phyloP scores from a whole-genome alignment of 371 early-diverging fungal genomes.

The Sporodiniella umbellata region DNA sequence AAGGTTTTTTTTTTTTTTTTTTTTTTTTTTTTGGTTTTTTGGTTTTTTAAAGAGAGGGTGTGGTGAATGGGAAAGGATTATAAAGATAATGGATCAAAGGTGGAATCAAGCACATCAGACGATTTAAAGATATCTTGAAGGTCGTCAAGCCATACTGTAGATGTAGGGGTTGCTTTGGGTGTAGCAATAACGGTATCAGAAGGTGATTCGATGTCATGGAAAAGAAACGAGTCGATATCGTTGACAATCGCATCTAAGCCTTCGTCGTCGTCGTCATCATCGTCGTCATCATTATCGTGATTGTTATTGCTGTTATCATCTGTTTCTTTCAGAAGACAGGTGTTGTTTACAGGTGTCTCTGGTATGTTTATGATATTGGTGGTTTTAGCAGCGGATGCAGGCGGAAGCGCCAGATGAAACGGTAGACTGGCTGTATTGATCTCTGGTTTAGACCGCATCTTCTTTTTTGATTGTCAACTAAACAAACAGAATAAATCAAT shows the following conservation, averaged over 20 bases:
- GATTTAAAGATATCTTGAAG: not conserved
- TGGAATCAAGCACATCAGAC: not conserved
- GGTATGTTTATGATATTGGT: no score
- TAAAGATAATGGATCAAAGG: not conserved
- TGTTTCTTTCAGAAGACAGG: no score
- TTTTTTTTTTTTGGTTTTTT: not conserved
- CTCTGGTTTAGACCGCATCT: no score
- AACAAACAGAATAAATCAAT: no score
- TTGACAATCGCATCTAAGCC: not conserved
- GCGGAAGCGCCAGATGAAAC: conserved; percentile 2
- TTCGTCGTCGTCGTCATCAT: no score
- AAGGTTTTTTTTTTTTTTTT: not conserved
- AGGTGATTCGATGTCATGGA: not conserved
- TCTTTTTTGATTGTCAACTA: no score
- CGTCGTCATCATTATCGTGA: not conserved
- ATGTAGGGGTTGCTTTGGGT: not conserved
- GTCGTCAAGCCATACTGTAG: not conserved
- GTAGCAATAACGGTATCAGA: not conserved
- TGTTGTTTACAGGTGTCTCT: no score
- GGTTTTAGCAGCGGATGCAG: conserved; percentile 4
- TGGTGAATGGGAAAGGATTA: not conserved
- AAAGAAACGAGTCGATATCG: not conserved
- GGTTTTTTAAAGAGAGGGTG: no score
- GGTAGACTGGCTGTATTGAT: not conserved
- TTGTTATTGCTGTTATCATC: no score